These are phyloP conservation scores for Termitomyces sp. DNA, from an alignment of 768 basidiomycete genomes.

Conservation along the genomic window DNA sequence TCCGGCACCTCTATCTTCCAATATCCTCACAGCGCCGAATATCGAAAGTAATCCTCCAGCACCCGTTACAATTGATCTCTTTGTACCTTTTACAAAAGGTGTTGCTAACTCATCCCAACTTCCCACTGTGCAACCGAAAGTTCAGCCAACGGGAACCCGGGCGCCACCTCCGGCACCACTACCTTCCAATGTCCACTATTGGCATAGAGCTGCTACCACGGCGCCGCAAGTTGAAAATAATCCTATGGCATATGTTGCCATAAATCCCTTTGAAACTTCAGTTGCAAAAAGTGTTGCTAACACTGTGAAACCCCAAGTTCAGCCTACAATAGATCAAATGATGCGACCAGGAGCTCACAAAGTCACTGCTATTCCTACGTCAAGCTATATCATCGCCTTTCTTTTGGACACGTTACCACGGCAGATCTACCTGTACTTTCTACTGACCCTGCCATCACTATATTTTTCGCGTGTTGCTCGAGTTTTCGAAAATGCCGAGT, in stretches of 20 bases:
- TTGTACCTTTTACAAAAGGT: too few species aligned
- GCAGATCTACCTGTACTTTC: constrained; percentile 27
- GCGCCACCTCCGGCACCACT: not conserved
- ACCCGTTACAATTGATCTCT: too few species aligned
- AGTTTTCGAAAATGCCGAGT: constrained; percentile 59
- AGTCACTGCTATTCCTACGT: not conserved
- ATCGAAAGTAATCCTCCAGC: too few species aligned
- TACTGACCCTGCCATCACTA: constrained; percentile 54
- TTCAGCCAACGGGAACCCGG: too few species aligned
- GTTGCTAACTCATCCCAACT: too few species aligned
- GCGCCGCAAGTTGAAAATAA: not conserved
- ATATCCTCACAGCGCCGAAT: too few species aligned
- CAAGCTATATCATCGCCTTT: constrained; percentile 8
- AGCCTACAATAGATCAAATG: not conserved
- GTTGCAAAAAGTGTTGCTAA: not conserved
- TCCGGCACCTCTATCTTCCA: too few species aligned
- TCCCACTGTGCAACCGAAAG: too few species aligned
- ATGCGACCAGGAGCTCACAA: not conserved
- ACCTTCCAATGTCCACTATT: not conserved
- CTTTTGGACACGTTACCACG: constrained; percentile 19
- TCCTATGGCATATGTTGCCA: not conserved
- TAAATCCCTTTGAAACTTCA: not conserved
- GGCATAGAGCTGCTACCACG: not conserved
- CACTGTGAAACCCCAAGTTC: not conserved
- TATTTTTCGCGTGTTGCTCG: constrained; percentile 64